Evolutionary conservation across 23 red algal genomes (phyloP).

Genomic region (Agarophyton chilense): DNA sequence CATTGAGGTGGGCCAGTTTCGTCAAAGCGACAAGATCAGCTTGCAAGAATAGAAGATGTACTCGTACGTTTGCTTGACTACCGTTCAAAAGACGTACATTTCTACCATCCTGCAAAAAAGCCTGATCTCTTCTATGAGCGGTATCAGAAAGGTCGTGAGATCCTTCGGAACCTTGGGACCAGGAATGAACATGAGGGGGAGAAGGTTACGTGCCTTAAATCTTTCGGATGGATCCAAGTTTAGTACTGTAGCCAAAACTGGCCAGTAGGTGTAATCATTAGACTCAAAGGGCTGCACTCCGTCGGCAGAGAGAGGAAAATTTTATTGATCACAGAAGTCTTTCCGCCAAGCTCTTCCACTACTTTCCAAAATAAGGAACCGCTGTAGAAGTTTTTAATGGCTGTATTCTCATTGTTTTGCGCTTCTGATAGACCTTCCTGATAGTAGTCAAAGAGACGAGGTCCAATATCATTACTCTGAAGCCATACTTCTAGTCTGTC

Average conservation of each 20-base stretch:
- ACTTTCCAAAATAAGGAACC: neutral
- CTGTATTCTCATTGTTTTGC: neutral
- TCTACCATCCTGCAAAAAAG: neutral
- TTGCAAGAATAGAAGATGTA: conserved; percentile 2
- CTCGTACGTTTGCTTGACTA: neutral
- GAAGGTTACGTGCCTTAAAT: neutral
- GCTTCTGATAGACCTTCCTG: neutral
- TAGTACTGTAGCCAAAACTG: neutral
- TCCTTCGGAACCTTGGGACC: conserved; percentile 13
- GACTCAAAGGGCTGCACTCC: conserved; percentile 20
- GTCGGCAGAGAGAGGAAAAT: conserved; percentile 1
- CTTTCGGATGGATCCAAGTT: conserved; percentile 9
- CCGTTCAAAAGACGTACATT: neutral
- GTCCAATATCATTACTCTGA: neutral
- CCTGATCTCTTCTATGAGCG: neutral
- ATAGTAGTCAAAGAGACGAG: neutral
- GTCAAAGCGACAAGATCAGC: neutral
- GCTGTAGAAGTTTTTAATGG: neutral
- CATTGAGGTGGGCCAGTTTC: neutral
- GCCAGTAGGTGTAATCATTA: conserved; percentile 19
- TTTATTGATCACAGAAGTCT: neutral
- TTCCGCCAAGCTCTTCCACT: neutral
- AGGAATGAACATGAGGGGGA: neutral
- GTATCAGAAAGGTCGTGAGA: neutral
- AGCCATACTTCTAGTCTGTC: neutral